Evolutionary conservation across 805 yeast genomes (phyloP).

Genomic region (Zygoascus flipseniorum): DNA sequence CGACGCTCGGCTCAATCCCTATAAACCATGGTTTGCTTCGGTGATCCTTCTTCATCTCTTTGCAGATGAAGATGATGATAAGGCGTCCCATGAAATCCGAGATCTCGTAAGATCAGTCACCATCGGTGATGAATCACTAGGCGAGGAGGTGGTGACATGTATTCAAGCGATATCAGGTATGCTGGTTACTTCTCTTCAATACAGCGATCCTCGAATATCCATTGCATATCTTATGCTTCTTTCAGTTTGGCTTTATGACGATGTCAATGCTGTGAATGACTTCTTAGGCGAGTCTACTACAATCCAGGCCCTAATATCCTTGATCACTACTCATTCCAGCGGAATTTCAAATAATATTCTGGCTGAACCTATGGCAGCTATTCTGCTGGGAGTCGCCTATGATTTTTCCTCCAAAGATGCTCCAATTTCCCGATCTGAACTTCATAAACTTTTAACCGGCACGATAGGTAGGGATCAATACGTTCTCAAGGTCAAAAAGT

Average conservation of each 20-base stretch:
- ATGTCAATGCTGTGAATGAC: constrained; percentile 62
- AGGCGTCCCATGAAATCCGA: constrained; percentile 24
- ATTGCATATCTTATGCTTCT: constrained; percentile 71
- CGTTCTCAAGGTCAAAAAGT: constrained; percentile 59
- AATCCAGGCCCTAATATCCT: constrained; percentile 61
- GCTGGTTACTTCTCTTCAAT: constrained; percentile 52
- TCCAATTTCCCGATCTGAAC: constrained; percentile 42
- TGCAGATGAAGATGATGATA: constrained; percentile 27
- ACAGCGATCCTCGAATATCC: constrained; percentile 62
- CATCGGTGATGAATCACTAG: constrained; percentile 41
- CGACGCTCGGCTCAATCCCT: constrained; percentile 70
- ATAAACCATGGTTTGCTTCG: constrained; percentile 76
- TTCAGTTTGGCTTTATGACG: constrained; percentile 70
- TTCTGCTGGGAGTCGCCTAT: constrained; percentile 67
- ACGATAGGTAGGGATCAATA: constrained; percentile 79
- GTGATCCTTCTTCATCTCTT: constrained; percentile 55
- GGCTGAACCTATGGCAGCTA: constrained; percentile 64
- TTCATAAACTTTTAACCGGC: constrained; percentile 54
- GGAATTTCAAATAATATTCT: constrained; percentile 36
- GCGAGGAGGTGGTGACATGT: constrained; percentile 62
- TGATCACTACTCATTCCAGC: constrained; percentile 38
- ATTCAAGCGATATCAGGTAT: constrained; percentile 75
- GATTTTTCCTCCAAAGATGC: constrained; percentile 64
- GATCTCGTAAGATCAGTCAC: constrained; percentile 38
- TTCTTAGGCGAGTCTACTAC: constrained; percentile 60